Conservation (phyloP, 2,329 filamentous ascomycete species). For the Chaetomium globosum region DNA sequence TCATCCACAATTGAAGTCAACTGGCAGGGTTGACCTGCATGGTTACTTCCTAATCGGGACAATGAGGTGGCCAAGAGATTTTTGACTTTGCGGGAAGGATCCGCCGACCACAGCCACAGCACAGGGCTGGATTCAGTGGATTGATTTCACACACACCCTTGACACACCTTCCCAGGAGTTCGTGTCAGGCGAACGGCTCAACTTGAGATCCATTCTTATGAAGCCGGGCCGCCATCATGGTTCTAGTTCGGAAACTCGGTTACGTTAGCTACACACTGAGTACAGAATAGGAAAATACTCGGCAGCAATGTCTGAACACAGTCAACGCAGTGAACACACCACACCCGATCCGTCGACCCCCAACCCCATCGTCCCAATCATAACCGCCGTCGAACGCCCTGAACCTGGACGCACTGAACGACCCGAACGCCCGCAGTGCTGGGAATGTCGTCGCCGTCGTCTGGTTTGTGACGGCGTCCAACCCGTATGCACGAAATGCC, state of each 20-base stretch:
- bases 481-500: constrained; percentile 34
- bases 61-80: constrained; percentile 20
- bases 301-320: constrained; percentile 10
- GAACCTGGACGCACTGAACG: not conserved
- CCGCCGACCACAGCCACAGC: constrained; percentile 7
- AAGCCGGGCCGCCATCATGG: not conserved
- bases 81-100: not conserved
- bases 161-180: too few relatives aligned
- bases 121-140: constrained; percentile 2
- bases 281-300: constrained; percentile 20
- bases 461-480: constrained; percentile 30
- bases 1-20: not conserved
- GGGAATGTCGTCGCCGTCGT: constrained; percentile 34
- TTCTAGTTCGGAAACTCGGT: not conserved
- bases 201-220: constrained; percentile 8
- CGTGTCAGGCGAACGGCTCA: not conserved
- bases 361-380: too few relatives aligned
- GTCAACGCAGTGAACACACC: not conserved
- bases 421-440: constrained; percentile 24
- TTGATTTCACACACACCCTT: not conserved
- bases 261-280: not conserved
- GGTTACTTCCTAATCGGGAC: constrained; percentile 16
- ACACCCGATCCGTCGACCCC: not conserved
- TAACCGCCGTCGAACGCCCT: too few relatives aligned
- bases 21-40: constrained; percentile 2